phyloP scores from a whole-genome alignment of 306 rosid genomes.

The Crataegus laevigata region DNA sequence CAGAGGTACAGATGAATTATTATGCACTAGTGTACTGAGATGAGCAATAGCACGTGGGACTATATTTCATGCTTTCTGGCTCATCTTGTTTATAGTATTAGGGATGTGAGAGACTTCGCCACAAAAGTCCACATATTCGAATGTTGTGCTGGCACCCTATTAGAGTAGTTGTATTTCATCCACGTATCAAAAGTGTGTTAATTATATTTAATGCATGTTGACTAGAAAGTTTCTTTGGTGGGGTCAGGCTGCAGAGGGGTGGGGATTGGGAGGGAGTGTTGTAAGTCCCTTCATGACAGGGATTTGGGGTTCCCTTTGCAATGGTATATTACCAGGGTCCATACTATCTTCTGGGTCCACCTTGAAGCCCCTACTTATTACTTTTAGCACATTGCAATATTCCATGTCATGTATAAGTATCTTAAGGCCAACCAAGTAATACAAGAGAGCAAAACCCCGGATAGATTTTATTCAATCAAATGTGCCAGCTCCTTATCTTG shows the following conservation, averaged over 20 bases:
- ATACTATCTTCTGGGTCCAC: neutral
- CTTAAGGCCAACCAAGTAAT: neutral
- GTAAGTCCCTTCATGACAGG: neutral
- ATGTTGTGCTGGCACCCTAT: neutral
- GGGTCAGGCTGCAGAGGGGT: neutral
- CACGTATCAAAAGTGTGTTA: neutral
- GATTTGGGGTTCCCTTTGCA: neutral
- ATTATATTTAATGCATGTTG: neutral
- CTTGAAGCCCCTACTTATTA: neutral
- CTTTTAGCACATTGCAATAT: neutral
- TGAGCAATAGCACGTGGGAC: neutral
- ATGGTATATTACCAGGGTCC: neutral
- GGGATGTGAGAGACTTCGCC: neutral
- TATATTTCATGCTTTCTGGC: neutral
- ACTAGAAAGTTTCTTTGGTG: neutral
- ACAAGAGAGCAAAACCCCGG: neutral
- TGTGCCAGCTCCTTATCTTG: neutral
- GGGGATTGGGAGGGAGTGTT: neutral
- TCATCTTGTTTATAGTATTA: neutral
- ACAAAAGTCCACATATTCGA: neutral
- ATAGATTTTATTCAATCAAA: neutral
- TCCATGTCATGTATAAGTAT: neutral
- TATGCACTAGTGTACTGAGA: neutral
- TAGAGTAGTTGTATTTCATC: neutral
- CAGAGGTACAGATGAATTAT: conserved; percentile 52